A percentile compares a stretch with the other conserved stretches of the same genome.
Conservation (phyloP, 257 asterid species). For the Salvia rosmarinus region DNA sequence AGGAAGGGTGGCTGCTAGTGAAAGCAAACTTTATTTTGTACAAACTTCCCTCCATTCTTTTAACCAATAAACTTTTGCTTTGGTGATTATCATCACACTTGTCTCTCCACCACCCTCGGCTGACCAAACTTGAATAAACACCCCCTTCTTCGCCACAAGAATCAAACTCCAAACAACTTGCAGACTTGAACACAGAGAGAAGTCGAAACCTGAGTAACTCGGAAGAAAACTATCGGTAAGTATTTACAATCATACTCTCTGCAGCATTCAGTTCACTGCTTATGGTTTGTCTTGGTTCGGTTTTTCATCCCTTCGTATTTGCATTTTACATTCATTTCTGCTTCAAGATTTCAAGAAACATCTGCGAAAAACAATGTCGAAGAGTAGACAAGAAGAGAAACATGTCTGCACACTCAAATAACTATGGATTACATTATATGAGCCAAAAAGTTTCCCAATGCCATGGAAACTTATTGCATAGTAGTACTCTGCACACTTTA, state of each 20-base stretch:
- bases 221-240: slow-evolving; percentile 44
- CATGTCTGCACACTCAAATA: slow-evolving; percentile 50
- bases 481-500: slow-evolving; percentile 61
- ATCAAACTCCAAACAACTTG: slow-evolving; percentile 19
- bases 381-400: slow-evolving; percentile 38
- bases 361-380: slow-evolving; percentile 13
- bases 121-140: slow-evolving; percentile 61
- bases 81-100: slow-evolving; percentile 54
- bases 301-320: slow-evolving; percentile 6
- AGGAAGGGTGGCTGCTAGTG: slow-evolving; percentile 44
- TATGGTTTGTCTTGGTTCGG: slow-evolving; percentile 15
- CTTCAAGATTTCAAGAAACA: slow-evolving; percentile 25
- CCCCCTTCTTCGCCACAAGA: slow-evolving; percentile 52
- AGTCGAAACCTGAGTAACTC: slow-evolving; percentile 26
- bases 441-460: slow-evolving; percentile 39
- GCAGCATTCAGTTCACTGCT: background rate
- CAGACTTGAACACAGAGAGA: slow-evolving; percentile 14
- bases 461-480: slow-evolving; percentile 49
- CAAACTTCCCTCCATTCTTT: slow-evolving; percentile 66
- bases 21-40: slow-evolving; percentile 67
- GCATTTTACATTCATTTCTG: slow-evolving; percentile 24
- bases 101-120: slow-evolving; percentile 34
- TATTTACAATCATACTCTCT: slow-evolving; percentile 8
- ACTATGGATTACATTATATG: slow-evolving; percentile 55
- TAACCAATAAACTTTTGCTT: slow-evolving; percentile 53